Conservation (phyloP, 2,329 filamentous ascomycete genomes). For the Scopulariopsis brevicaulis region DNA sequence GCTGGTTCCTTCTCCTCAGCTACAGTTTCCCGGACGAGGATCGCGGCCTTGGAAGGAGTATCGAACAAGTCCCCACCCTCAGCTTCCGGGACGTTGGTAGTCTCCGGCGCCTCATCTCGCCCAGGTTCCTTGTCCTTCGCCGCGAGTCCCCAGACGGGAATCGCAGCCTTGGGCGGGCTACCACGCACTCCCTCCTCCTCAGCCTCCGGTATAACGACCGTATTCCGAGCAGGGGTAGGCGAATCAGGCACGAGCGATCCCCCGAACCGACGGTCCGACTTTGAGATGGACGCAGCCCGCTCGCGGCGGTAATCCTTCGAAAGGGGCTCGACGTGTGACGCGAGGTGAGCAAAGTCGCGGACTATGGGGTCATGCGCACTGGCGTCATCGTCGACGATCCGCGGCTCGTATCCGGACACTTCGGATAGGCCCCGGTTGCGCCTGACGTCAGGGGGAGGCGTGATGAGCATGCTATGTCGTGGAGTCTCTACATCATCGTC, state of each 20-base stretch:
- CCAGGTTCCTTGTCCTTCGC: not conserved
- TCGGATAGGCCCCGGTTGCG: not conserved
- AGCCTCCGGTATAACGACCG: not conserved
- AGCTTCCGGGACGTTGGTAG: not conserved
- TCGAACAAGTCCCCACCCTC: not conserved
- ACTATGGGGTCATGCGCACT: not conserved
- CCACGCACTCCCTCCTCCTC: not conserved
- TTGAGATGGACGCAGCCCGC: not conserved
- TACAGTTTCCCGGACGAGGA: not conserved
- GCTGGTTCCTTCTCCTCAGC: not conserved
- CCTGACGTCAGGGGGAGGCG: slow-evolving; percentile 9
- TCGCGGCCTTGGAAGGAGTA: not conserved
- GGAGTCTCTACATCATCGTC: slow-evolving; percentile 10
- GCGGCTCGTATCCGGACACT: not conserved
- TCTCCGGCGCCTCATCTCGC: not conserved
- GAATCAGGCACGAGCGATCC: not conserved
- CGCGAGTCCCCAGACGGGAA: not conserved
- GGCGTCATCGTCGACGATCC: slow-evolving; percentile 1
- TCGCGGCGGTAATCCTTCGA: not conserved
- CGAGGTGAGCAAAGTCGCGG: not conserved
- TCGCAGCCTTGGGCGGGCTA: not conserved
- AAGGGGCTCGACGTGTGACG: not conserved
- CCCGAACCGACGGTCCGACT: not conserved
- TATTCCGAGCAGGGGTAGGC: not conserved
- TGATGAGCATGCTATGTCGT: slow-evolving; percentile 10